These are phyloP conservation scores for Naegleria fowleri DNA, from an alignment of 208 protist genomes.

Conservation along the genomic window DNA sequence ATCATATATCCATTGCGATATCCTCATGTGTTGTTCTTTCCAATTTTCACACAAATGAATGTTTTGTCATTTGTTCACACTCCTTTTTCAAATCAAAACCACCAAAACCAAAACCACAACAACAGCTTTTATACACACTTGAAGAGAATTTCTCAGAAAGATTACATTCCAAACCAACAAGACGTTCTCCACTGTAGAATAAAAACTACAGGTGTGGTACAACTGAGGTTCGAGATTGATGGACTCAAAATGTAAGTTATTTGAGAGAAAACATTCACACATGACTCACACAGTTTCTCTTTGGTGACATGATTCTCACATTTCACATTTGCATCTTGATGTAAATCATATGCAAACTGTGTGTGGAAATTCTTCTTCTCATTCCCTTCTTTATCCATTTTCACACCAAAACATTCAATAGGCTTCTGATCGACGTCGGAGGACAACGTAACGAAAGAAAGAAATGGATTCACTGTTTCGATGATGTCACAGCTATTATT, in stretches of 20 bases:
- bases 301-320: neutral
- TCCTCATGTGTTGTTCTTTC: too few species aligned
- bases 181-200: slow-evolving; percentile 64
- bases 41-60: too few species aligned
- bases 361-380: too few species aligned
- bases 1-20: too few species aligned
- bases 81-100: too few species aligned
- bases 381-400: too few species aligned
- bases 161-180: slow-evolving; percentile 58
- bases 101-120: too few species aligned
- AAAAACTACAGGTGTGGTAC: slow-evolving; percentile 70
- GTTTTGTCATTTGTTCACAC: too few species aligned
- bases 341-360: too few species aligned
- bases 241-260: slow-evolving; percentile 46
- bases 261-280: too few species aligned
- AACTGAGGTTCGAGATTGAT: slow-evolving; percentile 59
- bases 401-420: too few species aligned
- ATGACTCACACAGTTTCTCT: neutral
- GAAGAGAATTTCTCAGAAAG: slow-evolving; percentile 23
- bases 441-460: slow-evolving; percentile 40
- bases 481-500: slow-evolving; percentile 68
- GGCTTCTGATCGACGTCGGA: slow-evolving; percentile 40
- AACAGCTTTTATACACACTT: slow-evolving; percentile 1
- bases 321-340: too few species aligned
- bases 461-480: slow-evolving; percentile 66